Evolutionary conservation across 129 eudicot species (phyloP).

Genomic region (Tanacetum coccineum): DNA sequence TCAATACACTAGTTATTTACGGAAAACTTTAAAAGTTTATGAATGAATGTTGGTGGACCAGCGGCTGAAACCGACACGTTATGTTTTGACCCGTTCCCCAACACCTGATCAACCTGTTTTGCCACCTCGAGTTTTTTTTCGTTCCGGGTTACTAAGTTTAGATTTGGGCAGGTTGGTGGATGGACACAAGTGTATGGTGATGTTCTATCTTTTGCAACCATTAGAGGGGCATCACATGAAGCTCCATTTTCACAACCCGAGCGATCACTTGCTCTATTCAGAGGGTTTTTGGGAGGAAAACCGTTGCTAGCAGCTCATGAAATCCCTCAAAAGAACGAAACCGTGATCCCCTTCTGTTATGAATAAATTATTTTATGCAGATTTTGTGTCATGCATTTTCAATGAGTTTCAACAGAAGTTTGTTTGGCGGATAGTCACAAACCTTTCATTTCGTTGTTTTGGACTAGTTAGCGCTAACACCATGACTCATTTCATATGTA

Average conservation of each 20-base stretch:
- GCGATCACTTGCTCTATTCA: slow-evolving; percentile 59
- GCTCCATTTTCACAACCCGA: slow-evolving; percentile 73
- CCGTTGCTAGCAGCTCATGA: slow-evolving; percentile 34
- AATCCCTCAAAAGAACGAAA: neutral
- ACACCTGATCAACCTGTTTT: neutral
- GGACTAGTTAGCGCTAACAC: neutral
- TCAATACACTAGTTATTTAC: too few species aligned
- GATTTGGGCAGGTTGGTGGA: slow-evolving; percentile 57
- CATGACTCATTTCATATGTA: neutral
- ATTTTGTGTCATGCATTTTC: slow-evolving; percentile 26
- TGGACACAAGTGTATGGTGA: slow-evolving; percentile 85
- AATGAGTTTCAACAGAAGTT: slow-evolving; percentile 22
- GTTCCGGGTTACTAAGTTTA: slow-evolving; percentile 2
- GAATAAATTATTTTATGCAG: slow-evolving; percentile 16
- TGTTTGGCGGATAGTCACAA: neutral
- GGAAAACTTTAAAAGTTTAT: too few species aligned
- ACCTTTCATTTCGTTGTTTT: neutral
- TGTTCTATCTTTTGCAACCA: slow-evolving; percentile 54
- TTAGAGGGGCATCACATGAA: slow-evolving; percentile 79
- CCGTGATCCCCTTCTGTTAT: slow-evolving; percentile 8
- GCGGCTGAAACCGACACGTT: neutral
- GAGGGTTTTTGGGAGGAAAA: slow-evolving; percentile 49
- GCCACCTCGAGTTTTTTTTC: neutral
- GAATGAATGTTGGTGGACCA: too few species aligned
- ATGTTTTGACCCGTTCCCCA: neutral